Evolutionary conservation across 1,284 basidiomycete species (phyloP).

Genomic region (Taiwanofungus camphoratus): DNA sequence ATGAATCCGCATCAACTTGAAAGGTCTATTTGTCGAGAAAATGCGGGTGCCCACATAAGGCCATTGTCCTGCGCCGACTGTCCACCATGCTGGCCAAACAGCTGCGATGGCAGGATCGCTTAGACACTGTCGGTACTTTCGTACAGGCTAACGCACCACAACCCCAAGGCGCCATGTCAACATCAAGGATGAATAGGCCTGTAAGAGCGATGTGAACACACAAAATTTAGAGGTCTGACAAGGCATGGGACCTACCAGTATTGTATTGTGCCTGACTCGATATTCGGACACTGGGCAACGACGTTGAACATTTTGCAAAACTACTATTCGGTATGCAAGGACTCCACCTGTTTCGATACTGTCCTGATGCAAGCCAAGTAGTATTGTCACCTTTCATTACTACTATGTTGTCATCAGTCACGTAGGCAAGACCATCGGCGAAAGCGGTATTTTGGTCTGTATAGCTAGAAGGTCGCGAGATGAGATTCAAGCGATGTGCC

Average conservation of each 20-base stretch:
- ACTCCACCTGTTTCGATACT: conserved; percentile 51
- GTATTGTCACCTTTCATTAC: conserved; percentile 73
- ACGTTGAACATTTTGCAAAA: not conserved
- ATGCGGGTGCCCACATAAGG: conserved; percentile 27
- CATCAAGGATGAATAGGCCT: conserved; percentile 59
- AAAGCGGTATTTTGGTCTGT: conserved; percentile 44
- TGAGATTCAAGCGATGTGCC: not conserved
- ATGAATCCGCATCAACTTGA: too few relatives aligned
- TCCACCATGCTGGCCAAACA: conserved; percentile 67
- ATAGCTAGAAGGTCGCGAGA: conserved; percentile 35
- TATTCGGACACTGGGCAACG: conserved; percentile 47
- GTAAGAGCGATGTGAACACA: not conserved
- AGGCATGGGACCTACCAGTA: conserved; percentile 34
- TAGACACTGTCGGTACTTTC: conserved; percentile 1
- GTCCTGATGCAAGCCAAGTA: conserved; percentile 43
- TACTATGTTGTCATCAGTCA: conserved; percentile 49
- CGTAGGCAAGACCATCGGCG: conserved; percentile 42
- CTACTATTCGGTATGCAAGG: not conserved
- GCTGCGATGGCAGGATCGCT: conserved; percentile 28
- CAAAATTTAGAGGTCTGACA: not conserved
- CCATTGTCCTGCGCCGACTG: conserved; percentile 49
- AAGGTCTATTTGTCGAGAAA: too few relatives aligned
- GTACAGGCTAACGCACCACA: conserved; percentile 43
- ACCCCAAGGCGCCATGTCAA: conserved; percentile 65
- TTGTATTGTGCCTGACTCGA: conserved; percentile 52